Evolutionary conservation across 2,329 filamentous ascomycete genomes (phyloP).

Genomic region (Talaromyces sp.): DNA sequence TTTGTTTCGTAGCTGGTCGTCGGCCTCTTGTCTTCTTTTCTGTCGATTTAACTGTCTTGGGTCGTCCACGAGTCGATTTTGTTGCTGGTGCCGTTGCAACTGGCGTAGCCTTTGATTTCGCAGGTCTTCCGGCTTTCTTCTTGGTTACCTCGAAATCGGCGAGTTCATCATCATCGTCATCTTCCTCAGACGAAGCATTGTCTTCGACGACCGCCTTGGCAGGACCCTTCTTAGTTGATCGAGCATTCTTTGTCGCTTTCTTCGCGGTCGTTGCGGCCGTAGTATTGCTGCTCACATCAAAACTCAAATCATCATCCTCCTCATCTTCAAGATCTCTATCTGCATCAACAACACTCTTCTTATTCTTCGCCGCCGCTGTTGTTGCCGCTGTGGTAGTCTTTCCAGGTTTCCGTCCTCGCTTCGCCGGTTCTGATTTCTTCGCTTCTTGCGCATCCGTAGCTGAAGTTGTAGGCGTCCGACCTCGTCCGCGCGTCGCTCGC

Average conservation of each 20-base stretch:
- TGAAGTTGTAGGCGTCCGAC: background rate
- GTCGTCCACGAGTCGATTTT: slow-evolving; percentile 17
- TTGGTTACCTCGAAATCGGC: slow-evolving; percentile 25
- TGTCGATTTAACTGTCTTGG: slow-evolving; percentile 15
- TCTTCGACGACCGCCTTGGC: background rate
- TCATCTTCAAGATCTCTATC: background rate
- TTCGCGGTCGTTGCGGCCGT: background rate
- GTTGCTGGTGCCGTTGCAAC: slow-evolving; percentile 17
- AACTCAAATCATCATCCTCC: slow-evolving; percentile 12
- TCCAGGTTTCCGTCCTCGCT: slow-evolving; percentile 15
- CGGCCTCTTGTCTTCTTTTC: slow-evolving; percentile 28
- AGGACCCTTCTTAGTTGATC: background rate
- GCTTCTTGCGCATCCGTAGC: background rate
- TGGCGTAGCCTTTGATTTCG: slow-evolving; percentile 19
- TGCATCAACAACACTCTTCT: background rate
- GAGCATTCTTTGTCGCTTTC: background rate
- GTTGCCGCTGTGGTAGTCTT: slow-evolving; percentile 9
- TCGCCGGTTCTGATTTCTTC: slow-evolving; percentile 7
- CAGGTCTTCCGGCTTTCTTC: slow-evolving; percentile 23
- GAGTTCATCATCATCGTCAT: slow-evolving; percentile 25
- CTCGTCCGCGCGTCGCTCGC: slow-evolving; percentile 13
- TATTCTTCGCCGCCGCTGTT: slow-evolving; percentile 7
- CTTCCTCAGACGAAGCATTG: background rate
- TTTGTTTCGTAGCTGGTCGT: slow-evolving; percentile 22
- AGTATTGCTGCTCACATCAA: background rate